Conservation (phyloP, 495 filamentous ascomycete species). For the Thozetella sp. region DNA sequence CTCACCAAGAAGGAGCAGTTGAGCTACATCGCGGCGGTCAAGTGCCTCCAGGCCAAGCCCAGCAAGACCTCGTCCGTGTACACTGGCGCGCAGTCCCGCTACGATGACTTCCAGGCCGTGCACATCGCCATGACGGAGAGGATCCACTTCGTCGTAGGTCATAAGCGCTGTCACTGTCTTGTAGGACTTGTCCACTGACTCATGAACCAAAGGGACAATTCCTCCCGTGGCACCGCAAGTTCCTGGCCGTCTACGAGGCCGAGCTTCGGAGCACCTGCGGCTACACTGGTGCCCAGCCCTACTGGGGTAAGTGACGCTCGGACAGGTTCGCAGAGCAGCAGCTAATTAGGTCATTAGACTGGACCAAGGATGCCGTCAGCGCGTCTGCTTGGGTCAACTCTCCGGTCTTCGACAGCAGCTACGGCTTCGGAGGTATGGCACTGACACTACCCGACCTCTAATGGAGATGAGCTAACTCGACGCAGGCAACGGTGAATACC, state of each 20-base stretch:
- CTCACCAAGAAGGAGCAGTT: conserved; percentile 26
- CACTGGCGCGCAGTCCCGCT: conserved; percentile 39
- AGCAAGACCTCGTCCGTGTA: conserved; percentile 25
- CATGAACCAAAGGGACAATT: conserved; percentile 23
- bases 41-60: conserved; percentile 36
- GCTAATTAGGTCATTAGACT: conserved; percentile 17
- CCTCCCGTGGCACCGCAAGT: conserved; percentile 44
- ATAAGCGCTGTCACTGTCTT: not conserved
- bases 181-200: not conserved
- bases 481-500: not conserved
- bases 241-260: conserved; percentile 39
- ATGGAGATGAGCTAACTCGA: not conserved
- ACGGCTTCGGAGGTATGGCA: conserved; percentile 29
- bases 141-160: conserved; percentile 39
- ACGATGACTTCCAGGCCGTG: conserved; percentile 47
- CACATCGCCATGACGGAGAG: conserved; percentile 32
- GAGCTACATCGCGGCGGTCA: conserved; percentile 42
- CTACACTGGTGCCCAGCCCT: conserved; percentile 39
- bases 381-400: conserved; percentile 24
- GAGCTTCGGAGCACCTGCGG: conserved; percentile 33
- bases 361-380: conserved; percentile 27
- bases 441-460: not conserved
- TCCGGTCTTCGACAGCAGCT: conserved; percentile 21
- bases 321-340: not conserved
- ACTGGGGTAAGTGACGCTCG: conserved; percentile 26